Evolutionary conservation across 2,329 filamentous ascomycete species (phyloP), one percentile per base, ranked within the genome.

Genomic region (Botryosphaeria dothidea): DNA sequence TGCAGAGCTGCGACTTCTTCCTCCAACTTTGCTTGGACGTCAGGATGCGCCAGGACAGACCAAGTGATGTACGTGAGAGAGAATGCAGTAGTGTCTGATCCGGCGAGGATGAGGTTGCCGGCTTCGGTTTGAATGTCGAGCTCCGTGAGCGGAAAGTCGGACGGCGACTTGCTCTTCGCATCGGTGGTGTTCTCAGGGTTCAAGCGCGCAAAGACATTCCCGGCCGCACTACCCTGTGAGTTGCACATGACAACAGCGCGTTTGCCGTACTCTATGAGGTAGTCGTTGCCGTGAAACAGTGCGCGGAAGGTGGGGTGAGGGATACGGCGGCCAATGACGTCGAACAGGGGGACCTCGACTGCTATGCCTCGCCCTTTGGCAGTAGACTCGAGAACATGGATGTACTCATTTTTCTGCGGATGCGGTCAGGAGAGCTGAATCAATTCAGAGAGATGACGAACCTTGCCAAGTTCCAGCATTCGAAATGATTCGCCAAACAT

Each of bases 401-500:
- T 74, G 65, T 75, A 76, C 34, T 77, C 71, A 19, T 74, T 77
- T 17, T 48, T 48, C 45, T 48, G 6, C 21, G 3, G 19, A 17
- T 7, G 4, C 17, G 0, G 21, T 60, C 25, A 11, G 23, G 11
- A 29, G 15, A 13, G 17, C 17, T n/a, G 9, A 1, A 15, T 4
- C 38, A 11, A 34, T 6, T 15, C 11, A 41, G 45, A 36, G 43
- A 27, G 36, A 27, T 34, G 1, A 66, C 74, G 48, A 61, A 77
- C 74, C 62, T 75, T 45, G 15, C 77, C 78, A 9, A 67, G 67
- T 45, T 79, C 73, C 5, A 81, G 67, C 70, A 78, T 79, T 6
- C 72, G 68, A 63, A 80, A 79, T 2, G 70, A 72, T 43, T 79
- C 75, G n/a, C 79, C 79, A 66, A 80, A 80, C 48, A 74, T 73